phyloP scores from a whole-genome alignment of 345 rosid genomes.

The Citrus australasica region DNA sequence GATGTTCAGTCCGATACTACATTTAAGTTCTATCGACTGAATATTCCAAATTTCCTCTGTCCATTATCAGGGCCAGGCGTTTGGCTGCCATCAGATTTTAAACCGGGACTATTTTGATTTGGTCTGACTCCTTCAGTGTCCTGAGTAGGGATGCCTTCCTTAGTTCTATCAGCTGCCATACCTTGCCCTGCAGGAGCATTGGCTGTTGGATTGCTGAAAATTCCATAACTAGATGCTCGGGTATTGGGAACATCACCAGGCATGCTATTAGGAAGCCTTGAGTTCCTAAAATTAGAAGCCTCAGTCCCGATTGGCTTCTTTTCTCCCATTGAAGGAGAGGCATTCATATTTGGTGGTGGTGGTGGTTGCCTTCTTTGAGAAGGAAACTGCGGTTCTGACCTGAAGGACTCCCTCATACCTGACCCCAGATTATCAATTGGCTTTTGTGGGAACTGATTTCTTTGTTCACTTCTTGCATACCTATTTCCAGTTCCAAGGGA shows the following conservation, averaged over 20 bases:
- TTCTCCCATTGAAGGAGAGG: slow-evolving; percentile 12
- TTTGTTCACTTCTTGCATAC: slow-evolving; percentile 43
- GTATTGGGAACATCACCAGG: slow-evolving; percentile 15
- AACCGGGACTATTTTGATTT: background rate
- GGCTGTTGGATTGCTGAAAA: slow-evolving; percentile 44
- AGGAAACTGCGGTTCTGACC: slow-evolving; percentile 28
- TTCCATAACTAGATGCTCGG: slow-evolving; percentile 44
- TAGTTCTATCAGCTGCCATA: slow-evolving; percentile 4
- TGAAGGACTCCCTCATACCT: slow-evolving; percentile 12
- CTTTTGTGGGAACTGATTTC: slow-evolving; percentile 25
- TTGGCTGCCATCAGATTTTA: slow-evolving; percentile 10
- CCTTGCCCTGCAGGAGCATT: slow-evolving; percentile 18
- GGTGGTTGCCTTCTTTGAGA: slow-evolving; percentile 22
- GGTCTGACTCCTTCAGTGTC: slow-evolving; percentile 9
- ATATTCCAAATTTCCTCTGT: slow-evolving; percentile 25
- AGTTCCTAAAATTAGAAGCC: slow-evolving; percentile 13
- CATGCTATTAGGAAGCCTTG: slow-evolving; percentile 21
- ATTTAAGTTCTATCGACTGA: slow-evolving; percentile 22
- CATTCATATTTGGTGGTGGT: slow-evolving; percentile 18
- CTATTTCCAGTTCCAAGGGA: slow-evolving; percentile 35
- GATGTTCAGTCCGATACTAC: background rate
- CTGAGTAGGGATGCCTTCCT: slow-evolving; percentile 6
- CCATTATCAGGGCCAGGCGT: slow-evolving; percentile 8
- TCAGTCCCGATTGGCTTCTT: slow-evolving; percentile 16
- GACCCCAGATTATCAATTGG: slow-evolving; percentile 17